phyloP scores from a whole-genome alignment of 2,329 filamentous ascomycete genomes.

The Lachnellula cervina region DNA sequence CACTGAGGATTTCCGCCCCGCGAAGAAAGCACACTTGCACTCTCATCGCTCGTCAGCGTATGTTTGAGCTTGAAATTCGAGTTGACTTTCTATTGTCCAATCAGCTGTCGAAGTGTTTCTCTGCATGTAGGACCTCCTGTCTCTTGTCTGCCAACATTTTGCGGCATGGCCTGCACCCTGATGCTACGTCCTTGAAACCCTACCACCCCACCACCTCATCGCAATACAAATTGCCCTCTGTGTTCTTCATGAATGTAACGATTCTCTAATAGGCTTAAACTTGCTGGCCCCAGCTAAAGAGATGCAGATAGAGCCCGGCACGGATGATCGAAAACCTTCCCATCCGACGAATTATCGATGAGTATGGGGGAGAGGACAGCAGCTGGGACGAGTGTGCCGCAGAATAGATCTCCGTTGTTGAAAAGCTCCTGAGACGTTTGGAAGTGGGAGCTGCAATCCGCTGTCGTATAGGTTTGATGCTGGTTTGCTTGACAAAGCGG shows the following conservation, averaged over 20 bases:
- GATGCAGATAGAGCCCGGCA: conserved; percentile 16
- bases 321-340: conserved; percentile 19
- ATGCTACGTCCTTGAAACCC: conserved; percentile 5
- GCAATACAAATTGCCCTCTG: conserved; percentile 6
- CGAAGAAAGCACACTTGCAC: conserved; percentile 8
- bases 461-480: conserved; percentile 27
- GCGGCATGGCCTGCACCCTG: background rate
- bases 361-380: conserved; percentile 33
- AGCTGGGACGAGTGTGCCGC: conserved; percentile 29
- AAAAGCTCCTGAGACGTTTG: conserved; percentile 33
- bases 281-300: conserved; percentile 12
- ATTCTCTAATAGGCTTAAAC: conserved; percentile 1
- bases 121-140: conserved; percentile 9
- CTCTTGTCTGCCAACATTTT: conserved; percentile 4
- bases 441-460: too few species aligned
- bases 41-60: conserved; percentile 9
- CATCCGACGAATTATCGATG: conserved; percentile 30
- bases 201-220: conserved; percentile 9
- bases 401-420: conserved; percentile 30
- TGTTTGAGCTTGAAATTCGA: conserved; percentile 5
- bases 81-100: conserved; percentile 20
- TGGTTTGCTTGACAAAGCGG: conserved; percentile 33
- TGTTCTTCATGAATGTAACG: conserved; percentile 13
- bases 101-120: conserved; percentile 17
- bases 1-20: conserved; percentile 11